These are phyloP conservation scores for Tardiomyces digboiensis DNA, from an alignment of 1,139 yeast genomes.

Conservation along the genomic window DNA sequence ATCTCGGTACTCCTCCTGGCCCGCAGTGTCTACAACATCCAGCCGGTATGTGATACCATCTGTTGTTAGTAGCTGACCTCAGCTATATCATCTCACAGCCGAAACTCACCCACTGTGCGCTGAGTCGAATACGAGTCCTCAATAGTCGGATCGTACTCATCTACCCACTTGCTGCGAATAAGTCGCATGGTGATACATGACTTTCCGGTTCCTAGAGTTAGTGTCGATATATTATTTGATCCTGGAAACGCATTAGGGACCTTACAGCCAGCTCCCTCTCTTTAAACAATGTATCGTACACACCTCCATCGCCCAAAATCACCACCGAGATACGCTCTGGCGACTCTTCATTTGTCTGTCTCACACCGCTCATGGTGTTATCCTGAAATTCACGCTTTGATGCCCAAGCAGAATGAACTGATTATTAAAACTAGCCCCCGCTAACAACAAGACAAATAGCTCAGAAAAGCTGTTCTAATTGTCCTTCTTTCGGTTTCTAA, in stretches of 20 bases:
- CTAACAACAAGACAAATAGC: too few relatives aligned
- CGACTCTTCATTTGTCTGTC: neutral
- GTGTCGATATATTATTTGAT: neutral
- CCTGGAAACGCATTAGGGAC: conserved; percentile 1
- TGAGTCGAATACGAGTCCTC: conserved; percentile 28
- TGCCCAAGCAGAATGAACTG: too few relatives aligned
- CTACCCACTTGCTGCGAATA: conserved; percentile 27
- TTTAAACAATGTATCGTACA: conserved; percentile 5
- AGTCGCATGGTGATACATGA: conserved; percentile 27
- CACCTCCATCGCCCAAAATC: conserved; percentile 27
- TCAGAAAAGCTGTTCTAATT: too few relatives aligned
- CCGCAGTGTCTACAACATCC: conserved; percentile 30
- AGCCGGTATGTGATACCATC: conserved; percentile 24
- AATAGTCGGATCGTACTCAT: conserved; percentile 29
- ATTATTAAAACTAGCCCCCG: too few relatives aligned
- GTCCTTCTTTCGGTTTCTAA: too few relatives aligned
- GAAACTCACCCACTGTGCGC: conserved; percentile 20
- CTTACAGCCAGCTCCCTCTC: conserved; percentile 2
- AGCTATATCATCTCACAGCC: conserved; percentile 8
- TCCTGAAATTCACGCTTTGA: too few relatives aligned
- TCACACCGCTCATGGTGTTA: too few relatives aligned
- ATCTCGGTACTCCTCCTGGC: conserved; percentile 31
- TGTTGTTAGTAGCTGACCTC: too few relatives aligned
- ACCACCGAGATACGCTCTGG: conserved; percentile 16
- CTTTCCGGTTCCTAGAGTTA: conserved; percentile 17